Conservation (phyloP, 208 protist genomes). For the Trypanosoma congolense region DNA sequence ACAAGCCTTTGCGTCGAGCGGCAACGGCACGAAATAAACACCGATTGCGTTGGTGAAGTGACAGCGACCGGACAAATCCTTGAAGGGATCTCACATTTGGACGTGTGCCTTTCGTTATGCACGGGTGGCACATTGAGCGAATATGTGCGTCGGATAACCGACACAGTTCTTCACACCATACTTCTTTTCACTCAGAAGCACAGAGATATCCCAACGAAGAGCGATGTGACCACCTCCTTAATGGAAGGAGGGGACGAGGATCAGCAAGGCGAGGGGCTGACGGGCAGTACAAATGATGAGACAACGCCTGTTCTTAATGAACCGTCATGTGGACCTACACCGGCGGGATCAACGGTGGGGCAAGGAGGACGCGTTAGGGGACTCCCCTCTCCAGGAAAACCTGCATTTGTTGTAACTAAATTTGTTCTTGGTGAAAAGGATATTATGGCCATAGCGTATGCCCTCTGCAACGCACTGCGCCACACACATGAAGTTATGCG, state of each 20-base stretch:
- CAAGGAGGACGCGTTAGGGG: no score
- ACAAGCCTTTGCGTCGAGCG: background rate
- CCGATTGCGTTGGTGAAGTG: background rate
- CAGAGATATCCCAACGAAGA: background rate
- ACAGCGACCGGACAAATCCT: conserved; percentile 1
- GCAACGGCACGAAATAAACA: background rate
- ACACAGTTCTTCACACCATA: background rate
- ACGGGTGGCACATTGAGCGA: conserved; percentile 13
- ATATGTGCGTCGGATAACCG: conserved; percentile 10
- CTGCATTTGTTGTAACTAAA: background rate
- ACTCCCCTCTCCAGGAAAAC: background rate
- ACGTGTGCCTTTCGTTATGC: conserved; percentile 25
- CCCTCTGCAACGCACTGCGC: conserved; percentile 25
- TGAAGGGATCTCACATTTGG: conserved; percentile 10
- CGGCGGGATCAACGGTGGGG: background rate
- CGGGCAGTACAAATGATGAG: conserved; percentile 14
- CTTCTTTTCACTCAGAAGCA: background rate
- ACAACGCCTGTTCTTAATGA: background rate
- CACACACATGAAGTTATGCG: conserved; percentile 25
- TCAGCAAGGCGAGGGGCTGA: conserved; percentile 6
- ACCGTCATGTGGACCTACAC: background rate
- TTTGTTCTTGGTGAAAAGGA: conserved; percentile 25
- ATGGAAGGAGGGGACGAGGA: background rate
- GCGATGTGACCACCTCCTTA: background rate
- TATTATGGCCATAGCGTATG: conserved; percentile 31